These are phyloP conservation scores for Darksidea phi DNA, from an alignment of 495 filamentous ascomycete species.

Conservation along the genomic window DNA sequence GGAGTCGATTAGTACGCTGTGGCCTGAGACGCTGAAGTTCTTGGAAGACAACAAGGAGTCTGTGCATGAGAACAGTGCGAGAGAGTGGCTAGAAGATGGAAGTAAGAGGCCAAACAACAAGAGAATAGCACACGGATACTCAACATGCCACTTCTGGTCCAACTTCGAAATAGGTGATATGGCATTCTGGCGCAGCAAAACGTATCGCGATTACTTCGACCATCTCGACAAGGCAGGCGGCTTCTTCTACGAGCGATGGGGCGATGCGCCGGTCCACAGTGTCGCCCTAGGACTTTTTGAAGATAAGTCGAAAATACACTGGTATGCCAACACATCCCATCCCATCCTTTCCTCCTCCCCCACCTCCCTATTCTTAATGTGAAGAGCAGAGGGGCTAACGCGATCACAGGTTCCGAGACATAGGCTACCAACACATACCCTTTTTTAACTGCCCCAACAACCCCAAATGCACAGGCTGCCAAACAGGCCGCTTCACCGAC, in stretches of 20 bases:
- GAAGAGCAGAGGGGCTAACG: not conserved
- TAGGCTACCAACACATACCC: conserved; percentile 97
- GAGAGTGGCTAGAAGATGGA: conserved; percentile 81
- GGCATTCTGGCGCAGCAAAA: conserved; percentile 87
- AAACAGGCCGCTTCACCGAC: conserved; percentile 79
- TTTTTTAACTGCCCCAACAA: conserved; percentile 99
- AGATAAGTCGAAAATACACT: conserved; percentile 87
- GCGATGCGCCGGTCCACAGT: conserved; percentile 95
- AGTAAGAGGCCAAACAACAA: conserved; percentile 76
- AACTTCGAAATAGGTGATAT: conserved; percentile 99
- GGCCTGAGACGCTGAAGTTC: conserved; percentile 92
- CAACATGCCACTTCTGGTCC: conserved; percentile 99
- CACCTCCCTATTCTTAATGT: too few relatives aligned
- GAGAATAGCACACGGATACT: conserved; percentile 80
- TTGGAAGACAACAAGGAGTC: conserved; percentile 75
- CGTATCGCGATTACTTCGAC: conserved; percentile 94
- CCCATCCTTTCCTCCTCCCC: too few relatives aligned
- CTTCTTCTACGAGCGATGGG: conserved; percentile 99
- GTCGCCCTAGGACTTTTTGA: conserved; percentile 94
- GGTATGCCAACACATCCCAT: conserved; percentile 68
- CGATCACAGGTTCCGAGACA: conserved; percentile 86
- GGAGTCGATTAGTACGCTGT: conserved; percentile 79
- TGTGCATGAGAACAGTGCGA: conserved; percentile 77
- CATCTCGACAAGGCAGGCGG: conserved; percentile 91
- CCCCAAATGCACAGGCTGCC: conserved; percentile 88